Base-by-base conservation (phyloP, 2,329 filamentous ascomycete species). In the Colletotrichum tropicicola region DNA sequence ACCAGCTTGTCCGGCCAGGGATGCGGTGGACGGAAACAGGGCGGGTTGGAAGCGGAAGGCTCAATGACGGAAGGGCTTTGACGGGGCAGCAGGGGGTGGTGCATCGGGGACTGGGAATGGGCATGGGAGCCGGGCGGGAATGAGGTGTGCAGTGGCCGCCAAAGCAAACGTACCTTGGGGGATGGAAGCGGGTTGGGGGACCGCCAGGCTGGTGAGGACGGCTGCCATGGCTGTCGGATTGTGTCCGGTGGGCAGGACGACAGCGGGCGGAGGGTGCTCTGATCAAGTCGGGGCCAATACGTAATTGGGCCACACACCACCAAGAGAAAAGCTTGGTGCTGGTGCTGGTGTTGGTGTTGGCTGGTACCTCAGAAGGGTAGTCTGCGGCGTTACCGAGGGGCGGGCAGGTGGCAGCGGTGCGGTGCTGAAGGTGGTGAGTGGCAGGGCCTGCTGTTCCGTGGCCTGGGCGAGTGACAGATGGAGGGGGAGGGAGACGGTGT, bases 281-380 rank as follows among this genome's bases (percentile, higher is more conserved):
- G 41, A 53, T 59, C 47, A 48, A 28, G 60, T 23, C 47, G 59
- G 55, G 55, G 47, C 25, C 60, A 53, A 59, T 47, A 64, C 32
- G 61, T 65, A 65, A 60, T 60, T 65, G 61, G 48, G 27, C 56
- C 57, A 60, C 48, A 65, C 61, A 65, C 48, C 55, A 60, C 43
- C 56, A 41, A 64, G 49, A 49, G 25, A 45, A 49, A 49, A 17
- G 49, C 61, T 55, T 55, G 56, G 61, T 62, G 52, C 59, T 51
- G 59, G 58, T 41, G 49, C 27, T 28, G 43, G 37, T 63, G 52
- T 27, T 27, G 48, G 51, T 55, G 37, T 45, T 39, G 45, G 23
- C 21, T 15, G 28, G 41, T 30, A 32, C 28, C 25, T 28, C 17
- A 30, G 25, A 47, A 47, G 37, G 39, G 48, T 43, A 37, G 58